Percentiles rank a stretch among this genome's conserved stretches.
Conservation (phyloP, 441 rosid genomes). For the Syzygium malaccense region DNA sequence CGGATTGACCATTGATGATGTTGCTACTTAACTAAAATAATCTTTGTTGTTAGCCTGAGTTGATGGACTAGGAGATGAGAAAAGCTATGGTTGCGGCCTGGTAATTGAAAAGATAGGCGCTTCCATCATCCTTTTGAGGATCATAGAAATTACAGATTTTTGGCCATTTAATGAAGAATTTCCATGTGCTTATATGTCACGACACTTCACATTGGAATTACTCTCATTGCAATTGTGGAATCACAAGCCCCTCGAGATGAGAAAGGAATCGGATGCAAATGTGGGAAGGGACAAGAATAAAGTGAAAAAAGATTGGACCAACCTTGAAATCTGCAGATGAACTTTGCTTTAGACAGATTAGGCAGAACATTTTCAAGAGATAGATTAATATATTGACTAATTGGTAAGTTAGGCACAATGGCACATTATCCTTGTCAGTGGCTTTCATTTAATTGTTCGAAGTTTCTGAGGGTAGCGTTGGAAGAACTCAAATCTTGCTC, state of each 20-base stretch:
- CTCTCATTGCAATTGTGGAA: not conserved
- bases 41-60: not conserved
- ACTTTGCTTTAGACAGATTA: not conserved
- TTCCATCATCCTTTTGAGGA: not conserved
- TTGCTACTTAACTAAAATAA: not conserved
- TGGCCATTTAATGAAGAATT: not conserved
- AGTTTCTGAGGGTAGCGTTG: not conserved
- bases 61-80: not conserved
- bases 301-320: not conserved
- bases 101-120: not conserved
- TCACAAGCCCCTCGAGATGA: not conserved
- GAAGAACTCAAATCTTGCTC: not conserved
- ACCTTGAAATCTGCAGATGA: not conserved
- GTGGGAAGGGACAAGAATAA: not conserved
- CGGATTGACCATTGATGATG: not conserved
- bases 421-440: not conserved
- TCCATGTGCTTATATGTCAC: not conserved
- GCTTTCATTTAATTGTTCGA: not conserved
- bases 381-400: not conserved
- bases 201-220: not conserved
- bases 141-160: not conserved
- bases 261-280: not conserved
- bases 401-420: not conserved
- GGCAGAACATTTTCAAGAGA: not conserved
- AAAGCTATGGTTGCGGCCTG: not conserved